Conservation (phyloP, 2,329 filamentous ascomycete genomes). For the Aspergillus quadrilineatus region DNA sequence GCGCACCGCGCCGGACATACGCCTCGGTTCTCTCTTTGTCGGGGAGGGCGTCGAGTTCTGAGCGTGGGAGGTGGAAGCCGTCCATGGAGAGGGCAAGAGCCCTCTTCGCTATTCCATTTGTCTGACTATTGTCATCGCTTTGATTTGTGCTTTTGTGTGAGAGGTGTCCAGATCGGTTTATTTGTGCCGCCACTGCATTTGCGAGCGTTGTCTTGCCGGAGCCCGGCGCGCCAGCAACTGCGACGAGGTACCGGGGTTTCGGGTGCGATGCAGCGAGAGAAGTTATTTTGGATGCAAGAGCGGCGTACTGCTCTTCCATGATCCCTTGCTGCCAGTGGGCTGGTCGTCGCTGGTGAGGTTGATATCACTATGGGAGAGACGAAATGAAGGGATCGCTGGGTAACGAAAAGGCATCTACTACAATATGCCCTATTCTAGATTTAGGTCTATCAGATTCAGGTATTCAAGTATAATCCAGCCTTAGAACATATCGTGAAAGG, state of each 20-base stretch:
- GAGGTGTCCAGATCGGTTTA: slow-evolving; percentile 20
- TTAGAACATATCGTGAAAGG: no score
- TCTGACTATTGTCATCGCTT: not conserved
- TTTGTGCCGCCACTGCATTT: slow-evolving; percentile 24
- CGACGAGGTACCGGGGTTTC: slow-evolving; percentile 25
- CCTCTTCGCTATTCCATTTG: not conserved
- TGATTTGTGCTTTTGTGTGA: not conserved
- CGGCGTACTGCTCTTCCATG: slow-evolving; percentile 27
- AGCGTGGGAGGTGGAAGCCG: slow-evolving; percentile 38
- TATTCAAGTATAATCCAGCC: no score
- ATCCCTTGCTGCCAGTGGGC: not conserved
- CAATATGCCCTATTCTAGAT: no score
- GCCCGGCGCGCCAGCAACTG: slow-evolving; percentile 34
- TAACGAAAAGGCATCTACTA: no score
- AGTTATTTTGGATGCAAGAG: slow-evolving; percentile 21
- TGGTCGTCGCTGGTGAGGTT: not conserved
- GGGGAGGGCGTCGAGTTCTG: slow-evolving; percentile 31
- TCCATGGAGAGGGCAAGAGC: slow-evolving; percentile 37
- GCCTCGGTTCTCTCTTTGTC: slow-evolving; percentile 31
- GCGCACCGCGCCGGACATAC: slow-evolving; percentile 35
- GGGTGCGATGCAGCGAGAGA: slow-evolving; percentile 16
- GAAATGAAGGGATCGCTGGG: no score
- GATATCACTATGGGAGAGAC: not conserved
- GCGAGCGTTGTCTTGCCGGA: slow-evolving; percentile 39
- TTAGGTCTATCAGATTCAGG: no score